Evolutionary conservation across 2,329 filamentous ascomycete species (phyloP).

Genomic region (Neopestalotiopsis sp.): DNA sequence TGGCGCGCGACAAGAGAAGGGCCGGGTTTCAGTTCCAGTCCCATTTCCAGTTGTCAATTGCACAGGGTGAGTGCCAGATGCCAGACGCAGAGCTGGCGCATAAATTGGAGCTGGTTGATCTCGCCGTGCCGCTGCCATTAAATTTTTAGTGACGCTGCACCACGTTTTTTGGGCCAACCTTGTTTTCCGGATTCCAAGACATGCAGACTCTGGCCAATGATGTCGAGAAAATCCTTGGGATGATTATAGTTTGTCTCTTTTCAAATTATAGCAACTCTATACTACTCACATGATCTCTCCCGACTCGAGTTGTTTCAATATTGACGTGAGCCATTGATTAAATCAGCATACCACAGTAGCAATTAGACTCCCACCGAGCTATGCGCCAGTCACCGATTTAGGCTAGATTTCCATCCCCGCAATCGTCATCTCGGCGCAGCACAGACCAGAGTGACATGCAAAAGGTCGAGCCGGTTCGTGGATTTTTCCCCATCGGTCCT

Average conservation of each 20-base stretch:
- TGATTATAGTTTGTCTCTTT: not conserved
- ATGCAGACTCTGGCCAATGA: not conserved
- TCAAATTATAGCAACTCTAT: not conserved
- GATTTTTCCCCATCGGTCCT: not conserved
- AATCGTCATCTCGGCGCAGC: slow-evolving; percentile 12
- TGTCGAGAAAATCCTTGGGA: not conserved
- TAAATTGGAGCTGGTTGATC: not conserved
- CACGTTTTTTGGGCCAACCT: not conserved
- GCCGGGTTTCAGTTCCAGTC: not conserved
- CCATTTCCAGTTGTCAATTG: no score
- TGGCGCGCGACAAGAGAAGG: not conserved
- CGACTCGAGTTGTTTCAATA: not conserved
- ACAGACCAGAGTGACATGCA: not conserved
- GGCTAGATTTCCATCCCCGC: slow-evolving; percentile 9
- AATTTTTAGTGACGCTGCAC: not conserved
- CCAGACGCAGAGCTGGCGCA: not conserved
- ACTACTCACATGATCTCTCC: not conserved
- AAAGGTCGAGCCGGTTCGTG: not conserved
- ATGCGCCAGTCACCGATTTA: not conserved
- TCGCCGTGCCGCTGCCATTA: not conserved
- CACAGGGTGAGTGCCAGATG: no score
- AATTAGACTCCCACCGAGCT: slow-evolving; percentile 4
- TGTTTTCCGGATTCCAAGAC: not conserved
- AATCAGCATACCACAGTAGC: not conserved
- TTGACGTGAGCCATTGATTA: not conserved